Conservation (phyloP, 441 rosid species). For the Aquilaria agallochum region DNA sequence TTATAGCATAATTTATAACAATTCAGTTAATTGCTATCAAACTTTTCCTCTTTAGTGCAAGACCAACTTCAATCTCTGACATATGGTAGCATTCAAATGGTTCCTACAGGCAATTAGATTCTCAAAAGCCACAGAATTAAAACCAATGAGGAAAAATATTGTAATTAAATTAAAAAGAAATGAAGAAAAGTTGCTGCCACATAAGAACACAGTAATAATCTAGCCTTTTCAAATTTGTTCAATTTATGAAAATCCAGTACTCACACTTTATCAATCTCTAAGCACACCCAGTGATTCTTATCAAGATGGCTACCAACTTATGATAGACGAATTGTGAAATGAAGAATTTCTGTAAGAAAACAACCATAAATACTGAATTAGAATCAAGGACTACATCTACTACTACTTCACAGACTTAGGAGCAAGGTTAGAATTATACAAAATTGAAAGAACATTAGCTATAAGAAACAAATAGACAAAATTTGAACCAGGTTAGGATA, state of each 20-base stretch:
- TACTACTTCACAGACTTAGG: too few relatives aligned
- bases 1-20: too few relatives aligned
- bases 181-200: too few relatives aligned
- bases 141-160: conserved; percentile 2
- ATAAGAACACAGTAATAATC: background rate
- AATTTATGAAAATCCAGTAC: too few relatives aligned
- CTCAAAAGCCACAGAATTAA: conserved; percentile 15
- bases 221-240: too few relatives aligned
- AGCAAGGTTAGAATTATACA: background rate
- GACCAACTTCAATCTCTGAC: conserved; percentile 81
- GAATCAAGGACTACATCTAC: too few relatives aligned
- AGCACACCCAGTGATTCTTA: too few relatives aligned
- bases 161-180: background rate
- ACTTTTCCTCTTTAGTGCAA: conserved; percentile 73
- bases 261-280: too few relatives aligned
- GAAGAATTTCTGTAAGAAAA: too few relatives aligned
- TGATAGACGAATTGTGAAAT: too few relatives aligned
- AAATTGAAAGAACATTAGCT: background rate
- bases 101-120: conserved; percentile 45
- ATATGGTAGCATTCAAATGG: conserved; percentile 86
- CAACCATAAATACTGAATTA: too few relatives aligned
- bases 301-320: too few relatives aligned
- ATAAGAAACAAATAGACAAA: background rate
- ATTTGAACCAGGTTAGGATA: background rate
- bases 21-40: conserved; percentile 40